Base-by-base conservation (phyloP, 306 rosid genomes). In the Lablab purpureus region DNA sequence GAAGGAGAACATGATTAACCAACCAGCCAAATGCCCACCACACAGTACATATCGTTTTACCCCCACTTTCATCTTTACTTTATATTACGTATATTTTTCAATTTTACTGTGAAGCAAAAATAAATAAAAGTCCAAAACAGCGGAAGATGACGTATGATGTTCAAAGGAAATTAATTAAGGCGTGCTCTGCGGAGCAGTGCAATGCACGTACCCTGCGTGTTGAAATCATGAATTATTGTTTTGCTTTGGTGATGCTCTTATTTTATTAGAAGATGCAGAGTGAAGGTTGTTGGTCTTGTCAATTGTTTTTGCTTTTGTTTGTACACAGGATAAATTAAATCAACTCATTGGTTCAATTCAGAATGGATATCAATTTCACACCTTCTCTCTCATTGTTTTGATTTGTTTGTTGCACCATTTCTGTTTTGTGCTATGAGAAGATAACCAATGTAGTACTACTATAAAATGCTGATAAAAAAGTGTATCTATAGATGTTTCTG, bases 1-100 rank as follows among this genome's bases (percentile, higher is more conserved):
- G 80, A 72, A 93, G 88, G 86, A 91, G 73, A 85, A 47, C 70
- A 80, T 64, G 10, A 28, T 4, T 74, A 30, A 72, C 5, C 51
- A 18, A 50, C 22, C 64, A 10, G 19, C 6, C 3, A 40, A 28
- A n/a, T 54, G 45, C 54, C 5, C 22, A 17, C 30, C 64, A 59
- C n/a, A 21, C 25, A 25, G 77, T 79, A 78, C 71, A 67, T 77
- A 77, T 27, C 12, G 11, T 25, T 10, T 6, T 7, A 67, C 11
- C 68, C 68, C 17, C 37, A 15, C 4, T 62, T 14, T 40, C 17
- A 14, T 46, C 17, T 54, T 54, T 47, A 27, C 30, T 4, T 50
- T 17, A 28, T 47, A 15, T 28, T 49, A 28, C 14, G 5, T 67
- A 5, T 67, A 6, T 10, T 21, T 32, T 70, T 46, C 4, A 3